phyloP scores from a whole-genome alignment of 257 asterid species.

The Fraxinus pennsylvanica region DNA sequence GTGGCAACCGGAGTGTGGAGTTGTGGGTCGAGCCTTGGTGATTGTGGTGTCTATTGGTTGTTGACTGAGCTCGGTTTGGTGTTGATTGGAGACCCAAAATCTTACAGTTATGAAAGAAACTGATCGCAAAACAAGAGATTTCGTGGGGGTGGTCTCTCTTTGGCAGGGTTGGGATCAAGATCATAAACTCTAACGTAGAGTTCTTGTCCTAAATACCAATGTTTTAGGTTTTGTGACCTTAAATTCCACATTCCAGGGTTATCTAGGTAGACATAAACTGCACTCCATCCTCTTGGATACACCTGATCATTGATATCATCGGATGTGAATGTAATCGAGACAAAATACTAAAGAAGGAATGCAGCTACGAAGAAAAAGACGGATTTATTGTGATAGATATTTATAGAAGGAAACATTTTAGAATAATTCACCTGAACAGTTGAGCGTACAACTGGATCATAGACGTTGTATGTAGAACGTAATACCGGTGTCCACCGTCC shows the following conservation, averaged over 20 bases:
- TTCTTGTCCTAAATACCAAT: constrained; percentile 34
- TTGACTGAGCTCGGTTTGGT: no score
- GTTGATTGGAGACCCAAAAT: no score
- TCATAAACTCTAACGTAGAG: constrained; percentile 25
- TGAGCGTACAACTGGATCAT: constrained; percentile 45
- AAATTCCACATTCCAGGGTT: constrained; percentile 38
- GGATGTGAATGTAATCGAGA: neutral
- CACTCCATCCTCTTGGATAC: constrained; percentile 28
- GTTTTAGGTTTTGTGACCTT: constrained; percentile 28
- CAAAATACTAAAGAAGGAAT: neutral
- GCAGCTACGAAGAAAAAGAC: no score
- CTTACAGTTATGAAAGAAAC: neutral
- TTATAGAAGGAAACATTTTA: no score
- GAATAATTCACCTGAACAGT: constrained; percentile 17
- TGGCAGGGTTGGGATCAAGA: constrained; percentile 31
- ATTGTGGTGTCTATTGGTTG: no score
- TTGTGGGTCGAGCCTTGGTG: no score
- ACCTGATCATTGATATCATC: neutral
- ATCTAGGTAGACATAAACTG: constrained; percentile 29
- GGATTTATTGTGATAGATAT: no score
- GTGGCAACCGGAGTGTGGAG: no score
- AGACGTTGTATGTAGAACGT: constrained; percentile 34
- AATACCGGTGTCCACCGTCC: constrained; percentile 49
- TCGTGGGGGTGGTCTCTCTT: constrained; percentile 28
- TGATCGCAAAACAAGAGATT: constrained; percentile 29